phyloP scores from a whole-genome alignment of 1,139 yeast genomes.

The Lodderomyces jiufengensis region DNA sequence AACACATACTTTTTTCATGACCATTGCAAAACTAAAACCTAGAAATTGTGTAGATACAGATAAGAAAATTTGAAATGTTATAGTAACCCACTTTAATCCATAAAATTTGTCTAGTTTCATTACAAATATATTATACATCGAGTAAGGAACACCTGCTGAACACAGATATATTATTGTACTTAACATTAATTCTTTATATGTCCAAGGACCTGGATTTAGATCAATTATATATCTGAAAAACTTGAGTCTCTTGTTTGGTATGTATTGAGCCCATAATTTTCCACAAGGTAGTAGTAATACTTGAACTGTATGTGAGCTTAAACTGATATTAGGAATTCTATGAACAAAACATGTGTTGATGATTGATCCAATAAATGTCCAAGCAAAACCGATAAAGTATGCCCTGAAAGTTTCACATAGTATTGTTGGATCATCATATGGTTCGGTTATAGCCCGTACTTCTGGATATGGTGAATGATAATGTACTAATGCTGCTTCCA shows the following conservation, averaged over 20 bases:
- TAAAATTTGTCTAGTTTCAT: conserved; percentile 44
- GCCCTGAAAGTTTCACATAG: conserved; percentile 43
- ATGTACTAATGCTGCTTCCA: conserved; percentile 42
- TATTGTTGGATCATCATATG: conserved; percentile 36
- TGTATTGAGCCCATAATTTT: conserved; percentile 34
- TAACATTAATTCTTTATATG: conserved; percentile 64
- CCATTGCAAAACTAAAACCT: conserved; percentile 47
- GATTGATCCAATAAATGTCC: conserved; percentile 43
- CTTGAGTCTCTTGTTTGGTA: conserved; percentile 26
- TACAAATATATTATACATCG: conserved; percentile 42
- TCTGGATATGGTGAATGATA: conserved; percentile 48
- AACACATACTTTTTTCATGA: conserved; percentile 42
- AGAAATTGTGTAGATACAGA: conserved; percentile 42
- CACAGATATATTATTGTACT: conserved; percentile 44
- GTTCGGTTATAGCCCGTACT: conserved; percentile 43
- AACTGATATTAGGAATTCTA: conserved; percentile 37
- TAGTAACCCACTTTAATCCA: conserved; percentile 43
- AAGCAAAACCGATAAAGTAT: conserved; percentile 36
- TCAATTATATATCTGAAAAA: conserved; percentile 16
- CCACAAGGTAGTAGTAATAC: conserved; percentile 41
- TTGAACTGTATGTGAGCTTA: conserved; percentile 42
- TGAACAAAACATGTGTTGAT: conserved; percentile 45
- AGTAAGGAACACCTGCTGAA: conserved; percentile 44
- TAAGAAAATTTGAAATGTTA: conserved; percentile 36
- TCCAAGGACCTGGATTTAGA: conserved; percentile 52